Evolutionary conservation across 169 alveolate species (phyloP), one percentile per base, ranked within the genome.

Genomic region (Hepatocystis sp.): DNA sequence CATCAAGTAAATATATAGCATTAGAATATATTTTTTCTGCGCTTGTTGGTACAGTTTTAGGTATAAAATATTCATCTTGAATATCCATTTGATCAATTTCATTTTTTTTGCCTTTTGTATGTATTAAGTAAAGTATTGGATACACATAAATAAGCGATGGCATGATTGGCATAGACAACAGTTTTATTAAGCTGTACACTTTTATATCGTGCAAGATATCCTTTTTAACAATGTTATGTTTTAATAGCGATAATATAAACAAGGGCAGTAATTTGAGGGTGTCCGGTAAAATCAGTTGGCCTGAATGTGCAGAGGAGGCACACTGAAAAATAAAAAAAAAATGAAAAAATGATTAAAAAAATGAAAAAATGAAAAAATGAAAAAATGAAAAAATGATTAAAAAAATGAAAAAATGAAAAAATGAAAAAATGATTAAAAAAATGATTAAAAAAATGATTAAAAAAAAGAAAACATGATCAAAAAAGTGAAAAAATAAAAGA

Each of bases 251-350:
- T 58, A 86, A 91, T n/a, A 90, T 52, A 52, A 84, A 84, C 4
- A 92, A 84, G 34, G 96, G 97, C 21, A 94, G 86, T 39, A 90
- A 58, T 76, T 94, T 93, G 32, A 94, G 92, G 52, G 95, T 90
- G 40, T 94, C 97, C 30, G 97, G 97, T 19, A 94, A 91, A 17
- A 94, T 93, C 10, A 94, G 93, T 78, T 94, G 97, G n/a, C 94
- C 95, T 17, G 89, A 91, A 8, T 94, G 93, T 3, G 97, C 92
- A 17, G 94, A 66, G 61, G 92, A 61, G 19, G 94, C 94, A 40
- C 92, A 85, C 91, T 91, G 68, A 30, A 76, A 65, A 47, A 15
- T 15, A 4, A 17, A 27, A 63, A 40, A 63, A 15, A 42, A 25
- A 21, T 19, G n/a, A 8, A 0, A 40, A 21, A 40, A 1, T 10